Base-by-base conservation (phyloP, 1,284 basidiomycete species). In the Papiliotrema nemorosa region DNA sequence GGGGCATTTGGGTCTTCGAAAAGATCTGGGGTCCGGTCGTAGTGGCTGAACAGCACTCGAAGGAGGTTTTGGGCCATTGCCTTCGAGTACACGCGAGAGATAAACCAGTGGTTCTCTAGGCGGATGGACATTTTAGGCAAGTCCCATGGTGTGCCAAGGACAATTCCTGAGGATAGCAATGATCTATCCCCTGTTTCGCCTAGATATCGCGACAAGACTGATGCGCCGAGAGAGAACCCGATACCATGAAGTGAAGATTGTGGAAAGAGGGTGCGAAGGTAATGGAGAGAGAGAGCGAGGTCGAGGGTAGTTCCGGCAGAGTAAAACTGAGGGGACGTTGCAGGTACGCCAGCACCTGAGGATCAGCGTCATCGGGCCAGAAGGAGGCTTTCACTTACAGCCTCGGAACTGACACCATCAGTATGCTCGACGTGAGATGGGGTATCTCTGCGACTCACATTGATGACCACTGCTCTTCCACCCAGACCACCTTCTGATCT, bases 211-310 rank as follows among this genome's bases (percentile, higher is more conserved):
- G 89, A 86, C 56, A 98, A 76, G 37, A 97, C 86, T 64, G 90
- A 90, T 34, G 92, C 90, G 45, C 94, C 96, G 41, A 99, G 82
- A 3, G 90, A 96, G 77, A 97, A 98, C 5, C 91, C 91, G 25
- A 96, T 76, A 12, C 89, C 94, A 29, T 93, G 77, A 35, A 97
- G 76, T 6, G 86, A 87, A 0, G 92, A 89, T 21, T 80, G 74
- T 2, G 96, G 92, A 63, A 86, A 93, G 52, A 77, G 75, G 52
- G 82, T 74, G 5, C 84, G 79, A 46, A 97, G 81, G 73, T 88
- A 87, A 66, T 87, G 80, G 39, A 93, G 73, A 1, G 90, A 87
- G 49, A 84, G 84, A 40, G 90, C 84, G 31, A 93, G 78, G 74
- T 97, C 93, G 57, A 89, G 84, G 12, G 90, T 93, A 59, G 90